These are phyloP conservation scores for Puccinia horiana DNA, from an alignment of 1,284 basidiomycete species.

Conservation along the genomic window DNA sequence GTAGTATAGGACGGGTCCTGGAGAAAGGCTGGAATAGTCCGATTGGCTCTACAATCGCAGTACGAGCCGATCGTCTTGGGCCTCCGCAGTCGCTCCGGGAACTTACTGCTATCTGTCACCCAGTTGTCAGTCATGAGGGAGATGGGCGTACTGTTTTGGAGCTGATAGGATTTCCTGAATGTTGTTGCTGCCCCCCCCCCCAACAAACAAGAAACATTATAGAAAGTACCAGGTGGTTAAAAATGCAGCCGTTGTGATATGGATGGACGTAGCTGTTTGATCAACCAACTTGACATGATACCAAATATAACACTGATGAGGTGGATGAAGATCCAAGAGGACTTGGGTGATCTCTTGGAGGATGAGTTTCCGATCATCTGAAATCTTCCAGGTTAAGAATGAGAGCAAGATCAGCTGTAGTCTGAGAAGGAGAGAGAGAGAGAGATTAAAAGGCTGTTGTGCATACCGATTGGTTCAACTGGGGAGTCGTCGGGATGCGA, in stretches of 20 bases:
- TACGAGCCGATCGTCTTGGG: conserved; percentile 16
- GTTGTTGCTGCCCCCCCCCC: background rate
- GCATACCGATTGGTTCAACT: background rate
- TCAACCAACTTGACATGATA: background rate
- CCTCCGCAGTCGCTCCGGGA: conserved; percentile 23
- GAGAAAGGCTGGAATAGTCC: conserved; percentile 27
- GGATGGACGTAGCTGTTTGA: background rate
- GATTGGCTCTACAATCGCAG: conserved; percentile 37
- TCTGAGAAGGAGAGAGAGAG: background rate
- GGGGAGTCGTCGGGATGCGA: background rate
- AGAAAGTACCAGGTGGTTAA: background rate
- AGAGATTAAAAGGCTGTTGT: background rate
- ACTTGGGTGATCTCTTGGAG: background rate
- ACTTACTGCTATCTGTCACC: background rate
- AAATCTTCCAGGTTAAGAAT: conserved; percentile 22
- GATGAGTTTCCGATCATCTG: background rate
- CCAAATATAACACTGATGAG: background rate
- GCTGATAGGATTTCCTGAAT: background rate
- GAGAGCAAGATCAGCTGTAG: background rate
- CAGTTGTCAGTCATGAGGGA: background rate
- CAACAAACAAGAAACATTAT: too few relatives aligned
- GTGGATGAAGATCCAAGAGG: background rate
- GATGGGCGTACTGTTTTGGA: background rate
- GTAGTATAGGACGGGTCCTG: background rate
- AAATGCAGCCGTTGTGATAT: background rate